Percentiles rank a stretch among this genome's conserved stretches.
phyloP scores from a whole-genome alignment of 2,329 filamentous ascomycete genomes.

The Hymenoscyphus linearis region DNA sequence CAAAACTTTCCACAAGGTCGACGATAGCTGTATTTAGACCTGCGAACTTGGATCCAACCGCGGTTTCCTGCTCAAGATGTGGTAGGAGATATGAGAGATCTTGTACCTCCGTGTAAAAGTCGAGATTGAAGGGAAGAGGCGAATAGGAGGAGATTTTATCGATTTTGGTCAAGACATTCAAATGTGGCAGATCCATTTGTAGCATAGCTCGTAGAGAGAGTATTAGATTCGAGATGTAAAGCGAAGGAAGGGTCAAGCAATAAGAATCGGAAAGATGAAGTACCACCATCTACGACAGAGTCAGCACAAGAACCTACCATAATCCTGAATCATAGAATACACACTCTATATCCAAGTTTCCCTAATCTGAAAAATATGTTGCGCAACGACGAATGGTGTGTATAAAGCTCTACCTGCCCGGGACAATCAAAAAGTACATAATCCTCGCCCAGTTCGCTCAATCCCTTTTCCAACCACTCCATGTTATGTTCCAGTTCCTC shows the following conservation, averaged over 20 bases:
- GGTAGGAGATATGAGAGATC: conserved; percentile 82
- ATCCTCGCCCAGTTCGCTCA: conserved; percentile 79
- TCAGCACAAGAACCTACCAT: conserved; percentile 22
- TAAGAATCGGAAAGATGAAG: conserved; percentile 93
- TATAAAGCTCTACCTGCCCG: conserved; percentile 95
- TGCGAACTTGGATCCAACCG: conserved; percentile 70
- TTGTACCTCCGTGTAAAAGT: conserved; percentile 97
- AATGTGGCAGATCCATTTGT: conserved; percentile 92
- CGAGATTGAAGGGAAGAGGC: conserved; percentile 86
- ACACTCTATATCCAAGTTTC: conserved; percentile 85
- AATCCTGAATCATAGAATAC: conserved; percentile 32
- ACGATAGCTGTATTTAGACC: conserved; percentile 83
- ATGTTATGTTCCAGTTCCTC: conserved; percentile 93
- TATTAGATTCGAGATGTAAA: conserved; percentile 91
- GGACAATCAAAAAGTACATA: conserved; percentile 96
- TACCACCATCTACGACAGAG: conserved; percentile 67
- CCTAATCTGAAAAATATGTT: conserved; percentile 89
- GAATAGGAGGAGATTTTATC: conserved; percentile 86
- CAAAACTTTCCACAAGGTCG: conserved; percentile 82
- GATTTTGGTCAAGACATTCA: conserved; percentile 97
- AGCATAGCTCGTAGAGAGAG: conserved; percentile 94
- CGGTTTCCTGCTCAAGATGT: conserved; percentile 72
- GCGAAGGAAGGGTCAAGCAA: conserved; percentile 83
- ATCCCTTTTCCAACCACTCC: conserved; percentile 79
- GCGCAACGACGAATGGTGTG: conserved; percentile 84